phyloP scores from a whole-genome alignment of 1,139 yeast genomes.

The Casaregolazyma lundiana region DNA sequence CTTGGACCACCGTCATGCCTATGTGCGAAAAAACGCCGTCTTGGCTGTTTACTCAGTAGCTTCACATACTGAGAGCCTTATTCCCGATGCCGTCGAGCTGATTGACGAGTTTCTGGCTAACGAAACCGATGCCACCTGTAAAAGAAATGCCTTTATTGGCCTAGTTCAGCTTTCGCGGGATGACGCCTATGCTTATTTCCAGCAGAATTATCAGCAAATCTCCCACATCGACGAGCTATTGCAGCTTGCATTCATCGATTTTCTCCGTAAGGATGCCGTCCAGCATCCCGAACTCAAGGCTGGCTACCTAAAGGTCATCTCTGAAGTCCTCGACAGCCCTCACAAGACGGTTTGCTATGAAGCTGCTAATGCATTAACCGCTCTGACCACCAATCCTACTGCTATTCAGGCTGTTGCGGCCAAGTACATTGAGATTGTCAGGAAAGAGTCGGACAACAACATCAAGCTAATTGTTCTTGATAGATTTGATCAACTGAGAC shows the following conservation, averaged over 20 bases:
- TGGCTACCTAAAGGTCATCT: conserved; percentile 67
- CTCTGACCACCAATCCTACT: conserved; percentile 62
- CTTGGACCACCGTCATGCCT: conserved; percentile 94
- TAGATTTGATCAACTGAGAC: conserved; percentile 72
- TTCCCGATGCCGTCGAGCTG: conserved; percentile 92
- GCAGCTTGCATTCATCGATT: conserved; percentile 88
- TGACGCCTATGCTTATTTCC: conserved; percentile 76
- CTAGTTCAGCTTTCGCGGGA: conserved; percentile 79
- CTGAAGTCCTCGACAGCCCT: conserved; percentile 66
- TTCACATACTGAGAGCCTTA: conserved; percentile 69
- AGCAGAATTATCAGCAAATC: conserved; percentile 59
- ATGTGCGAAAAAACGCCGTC: conserved; percentile 95
- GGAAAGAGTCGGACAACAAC: conserved; percentile 88
- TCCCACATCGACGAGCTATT: conserved; percentile 75
- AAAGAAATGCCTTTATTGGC: conserved; percentile 91
- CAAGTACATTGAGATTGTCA: conserved; percentile 83
- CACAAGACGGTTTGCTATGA: conserved; percentile 83
- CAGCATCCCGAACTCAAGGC: conserved; percentile 59
- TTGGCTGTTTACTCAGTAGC: conserved; percentile 83
- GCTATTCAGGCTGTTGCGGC: conserved; percentile 74
- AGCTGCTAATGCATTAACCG: conserved; percentile 82
- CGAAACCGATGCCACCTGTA: conserved; percentile 91
- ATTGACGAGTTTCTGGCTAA: conserved; percentile 66
- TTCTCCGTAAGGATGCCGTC: conserved; percentile 76
- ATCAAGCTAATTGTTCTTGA: conserved; percentile 90